Evolutionary conservation across 352 stramenopile genomes (phyloP), one percentile per base, ranked within the genome.

Genomic region (Globisporangium viniferum): DNA sequence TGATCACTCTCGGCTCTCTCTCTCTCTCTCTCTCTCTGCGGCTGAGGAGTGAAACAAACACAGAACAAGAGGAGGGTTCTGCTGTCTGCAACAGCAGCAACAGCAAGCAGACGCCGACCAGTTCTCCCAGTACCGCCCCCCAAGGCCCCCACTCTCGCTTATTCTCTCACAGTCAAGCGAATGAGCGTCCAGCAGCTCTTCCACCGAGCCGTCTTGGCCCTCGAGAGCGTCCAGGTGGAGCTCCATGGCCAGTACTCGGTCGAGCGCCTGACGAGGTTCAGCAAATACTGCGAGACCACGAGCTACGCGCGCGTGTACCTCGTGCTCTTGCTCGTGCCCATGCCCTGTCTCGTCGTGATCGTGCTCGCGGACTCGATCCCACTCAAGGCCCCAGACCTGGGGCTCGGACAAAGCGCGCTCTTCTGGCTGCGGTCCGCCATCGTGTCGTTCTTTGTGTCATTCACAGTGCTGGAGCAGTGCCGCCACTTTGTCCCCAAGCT

Each of bases 401-500:
- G 71, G 0, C 57, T 76, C 15, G 8, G 24, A 0, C 61, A 72
- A 10, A 77, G 66, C 49, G 64, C 56, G 10, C 62, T 36, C 31
- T 75, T 78, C 20, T 76, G 57, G 57, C 2, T 73, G 0, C 68
- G 72, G 29, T 68, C 66, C 8, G 66, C 69, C 20, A 60, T 76
- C 41, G 67, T 67, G 8, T 66, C 66, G 9, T 70, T 72, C 22
- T 18, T 74, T 0, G 68, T 73, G 22, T 64, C 64, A 12, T 60
- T 63, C 14, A 63, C 55, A 2, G 54, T 78, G 27, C 57, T 78
- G 27, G 56, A 76, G 20, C 72, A 78, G 64, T 74, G 63, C 27
- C 66, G 67, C 20, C 29, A 39, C 48, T 68, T 73, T 12, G 62
- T 81, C n/a, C 61, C 68, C 3, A 54, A 41, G 5, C 59, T 64